Evolutionary conservation across 2,329 filamentous ascomycete species (phyloP).

Genomic region (Aschersonia sp.): DNA sequence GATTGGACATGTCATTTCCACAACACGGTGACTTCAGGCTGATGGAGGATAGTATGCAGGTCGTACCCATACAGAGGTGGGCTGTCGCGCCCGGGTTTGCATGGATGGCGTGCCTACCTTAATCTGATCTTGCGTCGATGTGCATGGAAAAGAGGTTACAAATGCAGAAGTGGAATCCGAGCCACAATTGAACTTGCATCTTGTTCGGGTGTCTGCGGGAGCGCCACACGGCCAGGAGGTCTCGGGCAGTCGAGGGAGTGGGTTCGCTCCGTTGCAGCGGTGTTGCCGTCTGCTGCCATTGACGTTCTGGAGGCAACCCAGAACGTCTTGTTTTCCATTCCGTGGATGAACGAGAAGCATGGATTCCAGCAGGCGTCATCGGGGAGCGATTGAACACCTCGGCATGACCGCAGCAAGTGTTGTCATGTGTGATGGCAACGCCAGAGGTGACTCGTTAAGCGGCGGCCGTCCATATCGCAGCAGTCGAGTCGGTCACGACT

Average conservation of each 20-base stretch:
- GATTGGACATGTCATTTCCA: background rate
- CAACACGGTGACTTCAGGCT: no score
- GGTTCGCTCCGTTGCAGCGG: background rate
- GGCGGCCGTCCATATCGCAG: background rate
- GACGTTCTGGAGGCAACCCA: background rate
- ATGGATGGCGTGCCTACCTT: background rate
- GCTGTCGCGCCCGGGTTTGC: no score
- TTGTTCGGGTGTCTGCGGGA: background rate
- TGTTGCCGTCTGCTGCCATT: background rate
- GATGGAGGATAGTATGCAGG: no score
- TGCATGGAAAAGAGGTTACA: background rate
- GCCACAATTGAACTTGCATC: background rate
- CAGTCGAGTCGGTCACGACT: background rate
- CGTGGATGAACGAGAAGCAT: background rate
- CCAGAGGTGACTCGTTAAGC: background rate
- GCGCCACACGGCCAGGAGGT: background rate
- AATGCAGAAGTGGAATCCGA: background rate
- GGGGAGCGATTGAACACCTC: background rate
- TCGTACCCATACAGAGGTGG: no score
- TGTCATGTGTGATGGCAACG: background rate
- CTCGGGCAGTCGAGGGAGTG: background rate
- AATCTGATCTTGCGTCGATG: background rate
- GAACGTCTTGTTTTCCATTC: background rate
- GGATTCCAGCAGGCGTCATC: background rate
- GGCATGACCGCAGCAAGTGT: background rate